Evolutionary conservation across 768 basidiomycete genomes (phyloP), one percentile per base, ranked within the genome.

Genomic region (Pisolithus marmoratus): DNA sequence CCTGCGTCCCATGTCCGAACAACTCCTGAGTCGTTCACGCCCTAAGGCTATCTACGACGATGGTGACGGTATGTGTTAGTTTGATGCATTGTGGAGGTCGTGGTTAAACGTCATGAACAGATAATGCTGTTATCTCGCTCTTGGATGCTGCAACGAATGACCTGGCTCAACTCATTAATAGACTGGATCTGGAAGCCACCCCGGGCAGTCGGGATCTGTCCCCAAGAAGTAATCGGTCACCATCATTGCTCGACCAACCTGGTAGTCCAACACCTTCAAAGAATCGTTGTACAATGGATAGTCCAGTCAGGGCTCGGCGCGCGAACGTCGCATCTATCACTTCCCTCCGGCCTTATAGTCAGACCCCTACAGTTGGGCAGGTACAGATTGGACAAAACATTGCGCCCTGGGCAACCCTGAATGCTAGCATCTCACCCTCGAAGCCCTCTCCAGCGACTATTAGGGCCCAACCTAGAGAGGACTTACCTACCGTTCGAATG

Each of bases 131-230:
- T 14, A 61, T 89, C 1, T 86, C 83, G 0, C 76, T 88, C 27
- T 70, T 90, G n/a, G 85, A 85, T 55, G 86, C 87, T 0, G 89
- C 86, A 0, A 91, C 89, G 1, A 81, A 87, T 47, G 89, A 91
- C 38, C 76, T 92, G 4, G 89, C 85, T 0, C 80, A 80, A 50
- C 71, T 92, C 4, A 87, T 92, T 64, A 87, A 84, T 55, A 78
- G 79, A n/a, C 74, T 92, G n/a, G 86, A 90, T 57, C 72, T 92
- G 4, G 82, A 89, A 61, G 86, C 87, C 4, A 91, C 90, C 0
- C 89, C 88, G 0, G 72, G 74, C 2, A 80, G 76, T 2, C 73
- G 77, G 1, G 76, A 80, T 31, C 53, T 70, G 48, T 74, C 78
- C 2, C 78, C 81, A 3, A 66, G 75, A 22, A 66, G 63, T 45